These are phyloP conservation scores for Berberis thunbergii DNA, from an alignment of 164 flowering plant species.

Conservation along the genomic window DNA sequence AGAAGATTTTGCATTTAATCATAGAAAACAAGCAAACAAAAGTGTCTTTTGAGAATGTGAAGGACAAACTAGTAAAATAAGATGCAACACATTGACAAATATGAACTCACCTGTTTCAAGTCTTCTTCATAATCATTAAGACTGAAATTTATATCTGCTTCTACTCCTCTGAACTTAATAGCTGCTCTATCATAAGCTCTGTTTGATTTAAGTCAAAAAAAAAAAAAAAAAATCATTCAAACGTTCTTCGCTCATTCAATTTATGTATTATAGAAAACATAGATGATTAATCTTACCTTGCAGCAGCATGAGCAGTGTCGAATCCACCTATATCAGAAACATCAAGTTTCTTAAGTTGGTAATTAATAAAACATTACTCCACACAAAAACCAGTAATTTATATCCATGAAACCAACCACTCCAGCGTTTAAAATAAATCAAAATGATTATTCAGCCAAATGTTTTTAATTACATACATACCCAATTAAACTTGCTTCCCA, in stretches of 20 bases:
- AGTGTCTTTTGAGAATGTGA: too few relatives aligned
- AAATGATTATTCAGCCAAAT: neutral
- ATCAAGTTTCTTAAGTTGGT: too few relatives aligned
- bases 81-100: neutral
- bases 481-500: conserved; percentile 11
- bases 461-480: neutral
- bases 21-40: too few relatives aligned
- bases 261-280: too few relatives aligned
- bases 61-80: too few relatives aligned
- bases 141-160: conserved; percentile 89
- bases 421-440: neutral
- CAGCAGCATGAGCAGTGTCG: conserved; percentile 11
- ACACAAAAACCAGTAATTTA: neutral
- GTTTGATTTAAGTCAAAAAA: conserved; percentile 5
- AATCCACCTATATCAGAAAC: conserved; percentile 5
- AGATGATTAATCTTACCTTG: neutral
- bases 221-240: neutral
- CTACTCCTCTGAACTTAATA: conserved; percentile 88
- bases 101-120: conserved; percentile 65
- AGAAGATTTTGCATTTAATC: too few relatives aligned
- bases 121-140: conserved; percentile 81
- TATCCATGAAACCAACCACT: neutral
- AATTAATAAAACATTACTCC: neutral
- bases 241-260: too few relatives aligned
- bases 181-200: conserved; percentile 99